Evolutionary conservation across 2,329 filamentous ascomycete species (phyloP).

Genomic region (Monilinia fructicola): DNA sequence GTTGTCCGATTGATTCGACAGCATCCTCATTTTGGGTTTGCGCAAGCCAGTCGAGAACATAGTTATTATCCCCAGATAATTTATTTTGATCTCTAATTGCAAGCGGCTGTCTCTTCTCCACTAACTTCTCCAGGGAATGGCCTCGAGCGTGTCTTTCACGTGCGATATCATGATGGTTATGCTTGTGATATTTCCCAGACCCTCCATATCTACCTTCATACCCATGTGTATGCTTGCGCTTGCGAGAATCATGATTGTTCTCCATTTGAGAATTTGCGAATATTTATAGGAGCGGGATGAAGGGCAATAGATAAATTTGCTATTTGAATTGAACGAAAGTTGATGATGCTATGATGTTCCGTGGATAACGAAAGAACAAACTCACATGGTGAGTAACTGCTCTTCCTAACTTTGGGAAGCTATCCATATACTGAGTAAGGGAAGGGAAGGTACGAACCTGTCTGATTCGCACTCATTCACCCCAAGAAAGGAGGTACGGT

Average conservation of each 20-base stretch:
- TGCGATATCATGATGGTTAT: background rate
- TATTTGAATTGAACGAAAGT: background rate
- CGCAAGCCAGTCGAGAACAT: constrained; percentile 37
- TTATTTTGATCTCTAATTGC: constrained; percentile 5
- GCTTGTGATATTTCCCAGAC: background rate
- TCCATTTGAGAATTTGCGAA: constrained; percentile 8
- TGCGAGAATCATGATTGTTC: constrained; percentile 17
- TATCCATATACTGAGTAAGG: background rate
- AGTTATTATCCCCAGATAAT: constrained; percentile 32
- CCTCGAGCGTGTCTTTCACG: background rate
- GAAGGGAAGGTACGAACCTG: background rate
- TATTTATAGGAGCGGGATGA: background rate
- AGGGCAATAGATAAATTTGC: constrained; percentile 10
- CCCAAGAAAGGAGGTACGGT: background rate
- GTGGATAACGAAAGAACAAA: background rate
- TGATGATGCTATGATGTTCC: background rate
- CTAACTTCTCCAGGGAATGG: background rate
- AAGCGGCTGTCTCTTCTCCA: background rate
- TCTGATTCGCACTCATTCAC: background rate
- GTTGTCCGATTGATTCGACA: constrained; percentile 2
- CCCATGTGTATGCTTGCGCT: constrained; percentile 9
- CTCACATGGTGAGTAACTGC: background rate
- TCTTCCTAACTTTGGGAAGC: background rate
- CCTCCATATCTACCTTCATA: background rate
- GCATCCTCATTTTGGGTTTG: constrained; percentile 27